Percentiles rank a stretch among this genome's conserved stretches.
Evolutionary conservation across 768 basidiomycete species (phyloP).

Genomic region (Psilocybe azurescens): DNA sequence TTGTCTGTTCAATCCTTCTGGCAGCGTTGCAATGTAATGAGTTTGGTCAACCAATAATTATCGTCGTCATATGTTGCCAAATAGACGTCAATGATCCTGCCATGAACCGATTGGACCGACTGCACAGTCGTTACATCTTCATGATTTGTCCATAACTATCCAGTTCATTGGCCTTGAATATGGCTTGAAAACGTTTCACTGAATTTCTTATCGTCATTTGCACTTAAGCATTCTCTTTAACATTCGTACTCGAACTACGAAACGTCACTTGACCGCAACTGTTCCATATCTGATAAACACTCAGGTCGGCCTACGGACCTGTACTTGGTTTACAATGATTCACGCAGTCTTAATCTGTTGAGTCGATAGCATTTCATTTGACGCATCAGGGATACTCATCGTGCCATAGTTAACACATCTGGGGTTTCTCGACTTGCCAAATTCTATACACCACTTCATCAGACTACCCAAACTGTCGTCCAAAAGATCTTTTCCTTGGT

Average conservation of each 20-base stretch:
- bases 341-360: slow-evolving; percentile 88
- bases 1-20: no score
- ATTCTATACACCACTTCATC: slow-evolving; percentile 84
- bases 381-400: background rate
- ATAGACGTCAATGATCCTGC: slow-evolving; percentile 2
- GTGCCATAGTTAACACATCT: slow-evolving; percentile 82
- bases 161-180: background rate
- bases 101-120: background rate
- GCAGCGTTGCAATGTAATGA: no score
- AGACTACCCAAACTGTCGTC: slow-evolving; percentile 70
- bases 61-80: background rate
- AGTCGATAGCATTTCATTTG: slow-evolving; percentile 23
- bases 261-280: background rate
- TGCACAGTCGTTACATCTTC: background rate
- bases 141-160: background rate
- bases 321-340: slow-evolving; percentile 55
- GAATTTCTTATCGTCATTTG: background rate
- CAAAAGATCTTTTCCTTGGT: slow-evolving; percentile 92
- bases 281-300: background rate
- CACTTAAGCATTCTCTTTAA: background rate
- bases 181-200: background rate
- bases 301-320: background rate
- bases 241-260: no score
- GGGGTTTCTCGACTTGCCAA: slow-evolving; percentile 86
- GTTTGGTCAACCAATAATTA: background rate